These are phyloP conservation scores for Fomitopsis betulina DNA, from an alignment of 1,284 basidiomycete genomes.

Conservation along the genomic window DNA sequence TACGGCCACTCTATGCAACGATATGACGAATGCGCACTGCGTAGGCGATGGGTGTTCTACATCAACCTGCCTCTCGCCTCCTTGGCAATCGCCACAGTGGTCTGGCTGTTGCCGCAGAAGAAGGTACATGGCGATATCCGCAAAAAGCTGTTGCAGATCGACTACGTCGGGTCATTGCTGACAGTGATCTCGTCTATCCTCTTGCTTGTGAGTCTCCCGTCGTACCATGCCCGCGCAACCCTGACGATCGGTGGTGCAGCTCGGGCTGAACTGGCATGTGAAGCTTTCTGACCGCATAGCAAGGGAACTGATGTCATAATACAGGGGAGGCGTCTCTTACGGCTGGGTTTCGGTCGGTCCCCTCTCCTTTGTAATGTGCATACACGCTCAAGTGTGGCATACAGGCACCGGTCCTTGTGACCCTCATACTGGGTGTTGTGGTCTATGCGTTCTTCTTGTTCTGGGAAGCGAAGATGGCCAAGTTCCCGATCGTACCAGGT, in stretches of 20 bases:
- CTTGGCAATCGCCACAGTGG: slow-evolving; percentile 29
- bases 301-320: not conserved
- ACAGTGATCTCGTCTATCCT: slow-evolving; percentile 35
- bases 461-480: slow-evolving; percentile 38
- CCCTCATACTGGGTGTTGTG: slow-evolving; percentile 34
- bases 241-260: not conserved
- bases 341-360: slow-evolving; percentile 30
- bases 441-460: slow-evolving; percentile 35
- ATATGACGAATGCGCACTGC: not conserved
- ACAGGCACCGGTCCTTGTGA: slow-evolving; percentile 30
- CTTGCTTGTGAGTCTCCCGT: slow-evolving; percentile 23
- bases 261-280: not conserved
- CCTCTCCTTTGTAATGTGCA: not conserved
- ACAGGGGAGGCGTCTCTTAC: slow-evolving; percentile 32
- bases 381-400: not conserved
- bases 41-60: slow-evolving; percentile 16
- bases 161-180: slow-evolving; percentile 40
- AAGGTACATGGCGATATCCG: slow-evolving; percentile 33
- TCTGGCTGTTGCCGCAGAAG: slow-evolving; percentile 38
- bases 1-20: too few species aligned
- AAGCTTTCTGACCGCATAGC: not conserved
- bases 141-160: slow-evolving; percentile 27
- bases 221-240: not conserved
- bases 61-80: slow-evolving; percentile 37
- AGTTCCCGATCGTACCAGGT: slow-evolving; percentile 33